A percentile compares a stretch with the other conserved stretches of the same genome.
phyloP scores from a whole-genome alignment of 176 grass and related monocot species.

The Oryza officinalis region DNA sequence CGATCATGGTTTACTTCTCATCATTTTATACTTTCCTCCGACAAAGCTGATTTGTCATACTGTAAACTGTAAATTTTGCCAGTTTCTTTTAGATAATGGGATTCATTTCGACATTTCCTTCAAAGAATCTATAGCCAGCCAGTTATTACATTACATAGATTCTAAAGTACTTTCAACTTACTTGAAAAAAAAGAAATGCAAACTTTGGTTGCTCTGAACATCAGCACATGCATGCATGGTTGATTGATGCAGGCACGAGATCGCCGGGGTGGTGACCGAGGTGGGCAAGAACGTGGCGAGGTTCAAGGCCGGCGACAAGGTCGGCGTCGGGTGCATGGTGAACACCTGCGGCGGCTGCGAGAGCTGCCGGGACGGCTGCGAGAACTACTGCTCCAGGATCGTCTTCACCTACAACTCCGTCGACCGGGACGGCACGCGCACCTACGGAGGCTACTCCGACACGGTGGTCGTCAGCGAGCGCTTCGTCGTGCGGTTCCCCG shows the following conservation, averaged over 20 bases:
- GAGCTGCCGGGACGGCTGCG: slow-evolving; percentile 38
- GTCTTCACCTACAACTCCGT: slow-evolving; percentile 59
- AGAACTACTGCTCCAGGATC: slow-evolving; percentile 59
- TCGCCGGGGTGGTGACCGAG: slow-evolving; percentile 50
- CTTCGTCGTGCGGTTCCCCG: slow-evolving; percentile 55
- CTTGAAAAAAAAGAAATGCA: too few species aligned
- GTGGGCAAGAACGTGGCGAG: slow-evolving; percentile 51
- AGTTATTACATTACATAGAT: too few species aligned
- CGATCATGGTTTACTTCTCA: too few species aligned
- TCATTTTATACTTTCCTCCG: not conserved
- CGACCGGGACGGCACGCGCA: slow-evolving; percentile 48
- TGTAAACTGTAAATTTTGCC: too few species aligned
- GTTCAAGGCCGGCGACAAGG: slow-evolving; percentile 48
- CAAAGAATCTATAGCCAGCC: too few species aligned
- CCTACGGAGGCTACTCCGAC: slow-evolving; percentile 62
- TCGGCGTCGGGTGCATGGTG: slow-evolving; percentile 67
- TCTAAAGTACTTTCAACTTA: too few species aligned
- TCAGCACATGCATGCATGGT: not conserved
- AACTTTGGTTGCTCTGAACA: too few species aligned
- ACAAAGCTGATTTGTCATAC: not conserved
- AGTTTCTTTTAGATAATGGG: too few species aligned
- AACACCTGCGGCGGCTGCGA: slow-evolving; percentile 58
- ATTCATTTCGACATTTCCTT: too few species aligned
- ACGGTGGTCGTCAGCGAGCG: slow-evolving; percentile 40
- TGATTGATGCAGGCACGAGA: slow-evolving; percentile 57